Percentiles rank a stretch among this genome's conserved stretches.
These are phyloP conservation scores for Pseudocercospora eumusae DNA, from an alignment of 2,329 filamentous ascomycete genomes.

Conservation along the genomic window DNA sequence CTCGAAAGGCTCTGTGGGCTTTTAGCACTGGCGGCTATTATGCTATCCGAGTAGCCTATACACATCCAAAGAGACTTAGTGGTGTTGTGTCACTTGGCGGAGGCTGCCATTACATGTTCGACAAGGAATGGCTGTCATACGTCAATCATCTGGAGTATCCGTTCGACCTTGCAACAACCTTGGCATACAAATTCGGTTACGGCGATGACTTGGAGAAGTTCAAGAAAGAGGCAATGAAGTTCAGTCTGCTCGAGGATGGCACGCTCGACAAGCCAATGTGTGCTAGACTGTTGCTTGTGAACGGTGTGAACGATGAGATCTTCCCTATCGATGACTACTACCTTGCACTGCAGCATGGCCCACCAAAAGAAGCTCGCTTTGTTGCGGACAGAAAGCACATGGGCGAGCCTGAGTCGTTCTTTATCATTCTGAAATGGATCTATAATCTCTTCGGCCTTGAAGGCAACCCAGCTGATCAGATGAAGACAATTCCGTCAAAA, in stretches of 20 bases:
- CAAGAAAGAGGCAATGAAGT: slow-evolving; percentile 53
- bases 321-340: slow-evolving; percentile 64
- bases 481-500: slow-evolving; percentile 52
- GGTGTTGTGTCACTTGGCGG: slow-evolving; percentile 58
- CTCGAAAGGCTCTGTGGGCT: slow-evolving; percentile 56
- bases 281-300: slow-evolving; percentile 56
- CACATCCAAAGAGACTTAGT: slow-evolving; percentile 54
- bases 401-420: slow-evolving; percentile 54
- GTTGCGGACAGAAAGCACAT: slow-evolving; percentile 51
- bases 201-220: slow-evolving; percentile 47
- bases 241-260: slow-evolving; percentile 57
- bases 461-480: slow-evolving; percentile 45
- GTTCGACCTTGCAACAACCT: slow-evolving; percentile 56
- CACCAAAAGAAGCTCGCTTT: slow-evolving; percentile 55
- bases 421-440: slow-evolving; percentile 52
- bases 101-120: slow-evolving; percentile 62
- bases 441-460: slow-evolving; percentile 52
- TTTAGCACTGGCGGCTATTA: slow-evolving; percentile 63
- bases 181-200: slow-evolving; percentile 54
- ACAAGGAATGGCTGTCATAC: slow-evolving; percentile 54
- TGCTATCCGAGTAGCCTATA: slow-evolving; percentile 59
- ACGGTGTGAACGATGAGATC: slow-evolving; percentile 61
- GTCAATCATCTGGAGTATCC: slow-evolving; percentile 62
- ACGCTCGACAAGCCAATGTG: slow-evolving; percentile 55
- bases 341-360: slow-evolving; percentile 55